Percentiles rank a stretch among this genome's conserved stretches.
Evolutionary conservation across 202 grass and related monocot species (phyloP).

Genomic region (Dendrocalamus latiflorus): DNA sequence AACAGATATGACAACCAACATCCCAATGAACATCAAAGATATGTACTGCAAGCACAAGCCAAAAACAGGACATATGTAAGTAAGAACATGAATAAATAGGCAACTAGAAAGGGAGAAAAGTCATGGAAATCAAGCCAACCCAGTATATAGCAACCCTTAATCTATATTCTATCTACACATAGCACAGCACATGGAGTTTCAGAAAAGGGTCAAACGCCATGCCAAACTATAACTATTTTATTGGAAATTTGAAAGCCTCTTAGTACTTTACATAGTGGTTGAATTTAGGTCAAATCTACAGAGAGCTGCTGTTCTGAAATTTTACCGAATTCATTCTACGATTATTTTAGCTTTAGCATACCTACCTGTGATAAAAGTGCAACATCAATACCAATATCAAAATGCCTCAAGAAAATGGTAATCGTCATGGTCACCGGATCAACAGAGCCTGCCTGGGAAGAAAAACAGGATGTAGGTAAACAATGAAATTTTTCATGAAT

Average conservation of each 20-base stretch:
- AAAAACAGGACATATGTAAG: conserved; percentile 28
- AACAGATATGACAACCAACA: conserved; percentile 96
- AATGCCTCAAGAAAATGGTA: conserved; percentile 90
- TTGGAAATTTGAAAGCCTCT: not conserved
- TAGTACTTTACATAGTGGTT: not conserved
- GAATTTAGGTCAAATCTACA: not conserved
- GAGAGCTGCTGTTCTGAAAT: not conserved
- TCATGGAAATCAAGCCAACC: not conserved
- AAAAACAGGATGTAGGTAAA: conserved; percentile 25
- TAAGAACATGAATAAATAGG: not conserved
- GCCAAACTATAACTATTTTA: not conserved
- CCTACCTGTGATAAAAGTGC: conserved; percentile 81
- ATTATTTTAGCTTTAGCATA: not conserved
- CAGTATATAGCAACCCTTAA: not conserved
- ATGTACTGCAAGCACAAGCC: conserved; percentile 63
- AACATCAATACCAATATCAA: conserved; percentile 96
- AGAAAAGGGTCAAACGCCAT: not conserved
- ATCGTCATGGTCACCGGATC: conserved; percentile 97
- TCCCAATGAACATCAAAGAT: conserved; percentile 97
- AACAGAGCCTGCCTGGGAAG: conserved; percentile 77
- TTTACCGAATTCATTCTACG: not conserved
- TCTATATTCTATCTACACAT: not conserved
- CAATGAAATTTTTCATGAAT: not conserved
- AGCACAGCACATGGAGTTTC: not conserved
- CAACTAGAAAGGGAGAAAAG: not conserved